Conservation (phyloP, 2,329 filamentous ascomycete species). For the Verticillium longisporum region DNA sequence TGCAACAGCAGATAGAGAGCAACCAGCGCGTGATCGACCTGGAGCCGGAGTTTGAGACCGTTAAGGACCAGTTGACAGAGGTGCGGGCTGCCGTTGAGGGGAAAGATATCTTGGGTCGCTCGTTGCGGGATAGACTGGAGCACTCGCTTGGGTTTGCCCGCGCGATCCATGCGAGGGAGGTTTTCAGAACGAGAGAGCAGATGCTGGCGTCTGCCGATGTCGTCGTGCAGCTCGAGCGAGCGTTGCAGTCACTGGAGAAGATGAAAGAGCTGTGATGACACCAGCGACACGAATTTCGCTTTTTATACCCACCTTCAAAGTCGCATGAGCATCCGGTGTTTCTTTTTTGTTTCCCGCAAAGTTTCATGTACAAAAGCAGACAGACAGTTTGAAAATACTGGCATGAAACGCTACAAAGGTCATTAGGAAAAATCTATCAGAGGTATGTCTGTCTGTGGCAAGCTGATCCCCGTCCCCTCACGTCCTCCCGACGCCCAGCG, state of each 20-base stretch:
- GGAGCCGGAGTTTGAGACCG: background rate
- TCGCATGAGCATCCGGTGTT: too few relatives aligned
- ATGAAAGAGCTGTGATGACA: background rate
- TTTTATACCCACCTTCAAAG: too few relatives aligned
- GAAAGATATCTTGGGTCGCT: background rate
- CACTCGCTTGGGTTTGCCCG: background rate
- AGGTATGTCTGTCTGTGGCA: background rate
- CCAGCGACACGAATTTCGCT: too few relatives aligned
- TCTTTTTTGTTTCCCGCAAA: too few relatives aligned
- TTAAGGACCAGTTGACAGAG: background rate
- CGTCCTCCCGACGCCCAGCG: conserved; percentile 6
- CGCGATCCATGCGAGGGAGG: background rate
- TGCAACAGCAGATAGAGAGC: background rate
- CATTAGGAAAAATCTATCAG: background rate
- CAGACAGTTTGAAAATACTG: background rate
- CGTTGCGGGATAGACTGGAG: background rate
- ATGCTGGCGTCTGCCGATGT: background rate
- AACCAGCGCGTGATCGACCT: background rate
- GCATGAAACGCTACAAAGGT: background rate
- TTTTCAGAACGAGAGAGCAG: background rate
- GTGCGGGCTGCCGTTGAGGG: background rate
- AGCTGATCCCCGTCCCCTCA: background rate
- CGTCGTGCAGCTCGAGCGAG: background rate
- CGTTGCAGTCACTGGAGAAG: background rate
- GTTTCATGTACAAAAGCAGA: too few relatives aligned